Conservation (phyloP, 805 yeast species). For the Debaryomyces tyrocola region DNA sequence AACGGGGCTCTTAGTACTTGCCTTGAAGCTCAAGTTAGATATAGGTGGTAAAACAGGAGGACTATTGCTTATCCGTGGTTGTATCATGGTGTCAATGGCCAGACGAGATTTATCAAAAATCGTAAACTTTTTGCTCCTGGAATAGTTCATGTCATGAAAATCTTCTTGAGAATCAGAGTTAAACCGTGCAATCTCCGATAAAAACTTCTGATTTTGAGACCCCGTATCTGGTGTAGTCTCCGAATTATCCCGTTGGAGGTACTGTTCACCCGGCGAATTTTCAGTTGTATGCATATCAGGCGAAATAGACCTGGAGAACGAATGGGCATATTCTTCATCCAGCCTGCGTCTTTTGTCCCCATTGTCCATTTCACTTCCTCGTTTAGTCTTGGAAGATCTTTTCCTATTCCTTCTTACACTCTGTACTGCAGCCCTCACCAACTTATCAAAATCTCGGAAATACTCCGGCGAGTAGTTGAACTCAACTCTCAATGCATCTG, state of each 20-base stretch:
- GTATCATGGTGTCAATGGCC: conserved; percentile 48
- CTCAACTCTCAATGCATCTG: conserved; percentile 72
- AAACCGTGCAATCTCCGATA: conserved; percentile 36
- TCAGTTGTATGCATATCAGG: not conserved
- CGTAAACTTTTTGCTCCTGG: conserved; percentile 26
- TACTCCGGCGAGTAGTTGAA: conserved; percentile 64
- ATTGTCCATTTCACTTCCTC: not conserved
- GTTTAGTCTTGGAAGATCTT: conserved; percentile 45
- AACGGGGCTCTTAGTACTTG: not conserved
- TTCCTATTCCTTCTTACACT: conserved; percentile 87
- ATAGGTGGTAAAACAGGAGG: conserved; percentile 5
- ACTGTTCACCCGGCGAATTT: not conserved
- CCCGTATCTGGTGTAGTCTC: not conserved
- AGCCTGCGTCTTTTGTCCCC: not conserved
- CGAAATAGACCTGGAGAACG: not conserved
- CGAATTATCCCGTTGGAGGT: not conserved
- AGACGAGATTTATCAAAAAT: conserved; percentile 41
- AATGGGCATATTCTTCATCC: not conserved
- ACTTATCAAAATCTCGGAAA: conserved; percentile 76
- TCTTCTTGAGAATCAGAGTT: conserved; percentile 36
- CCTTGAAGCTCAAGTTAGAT: not conserved
- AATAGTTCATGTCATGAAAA: conserved; percentile 32
- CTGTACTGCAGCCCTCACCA: conserved; percentile 92
- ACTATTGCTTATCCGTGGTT: conserved; percentile 30
- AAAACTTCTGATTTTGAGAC: conserved; percentile 14